These are phyloP conservation scores for Saturnispora hagleri DNA, from an alignment of 805 yeast genomes.

Conservation along the genomic window DNA sequence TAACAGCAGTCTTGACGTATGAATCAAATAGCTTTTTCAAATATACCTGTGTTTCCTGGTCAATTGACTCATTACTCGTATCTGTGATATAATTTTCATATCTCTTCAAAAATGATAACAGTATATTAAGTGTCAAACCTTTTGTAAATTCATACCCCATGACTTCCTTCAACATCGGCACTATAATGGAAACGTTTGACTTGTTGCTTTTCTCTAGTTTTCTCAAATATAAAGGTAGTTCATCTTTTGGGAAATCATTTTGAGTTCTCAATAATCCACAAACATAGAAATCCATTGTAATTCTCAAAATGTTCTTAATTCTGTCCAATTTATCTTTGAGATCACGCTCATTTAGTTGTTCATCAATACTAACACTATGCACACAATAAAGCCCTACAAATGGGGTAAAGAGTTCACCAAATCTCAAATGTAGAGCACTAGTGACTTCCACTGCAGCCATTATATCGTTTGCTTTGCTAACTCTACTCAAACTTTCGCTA, in stretches of 20 bases:
- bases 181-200: slow-evolving; percentile 23
- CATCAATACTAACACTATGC: slow-evolving; percentile 30
- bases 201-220: slow-evolving; percentile 25
- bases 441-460: slow-evolving; percentile 56
- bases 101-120: slow-evolving; percentile 41
- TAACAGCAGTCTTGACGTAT: slow-evolving; percentile 36
- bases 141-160: slow-evolving; percentile 30
- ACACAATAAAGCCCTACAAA: slow-evolving; percentile 34
- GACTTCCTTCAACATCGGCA: slow-evolving; percentile 35
- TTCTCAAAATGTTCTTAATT: slow-evolving; percentile 39
- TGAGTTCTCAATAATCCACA: slow-evolving; percentile 46
- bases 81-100: slow-evolving; percentile 30
- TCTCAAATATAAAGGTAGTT: slow-evolving; percentile 36
- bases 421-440: slow-evolving; percentile 71
- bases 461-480: slow-evolving; percentile 48
- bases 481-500: slow-evolving; percentile 50
- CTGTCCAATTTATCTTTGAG: slow-evolving; percentile 31
- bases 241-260: slow-evolving; percentile 33
- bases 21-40: slow-evolving; percentile 32
- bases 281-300: slow-evolving; percentile 49
- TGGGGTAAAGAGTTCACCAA: slow-evolving; percentile 44
- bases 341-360: slow-evolving; percentile 33
- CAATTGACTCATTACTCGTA: slow-evolving; percentile 20
- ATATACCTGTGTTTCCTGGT: slow-evolving; percentile 3
- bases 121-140: slow-evolving; percentile 28